Conservation (phyloP, 2,329 filamentous ascomycete species). For the Dendryphion nanum region DNA sequence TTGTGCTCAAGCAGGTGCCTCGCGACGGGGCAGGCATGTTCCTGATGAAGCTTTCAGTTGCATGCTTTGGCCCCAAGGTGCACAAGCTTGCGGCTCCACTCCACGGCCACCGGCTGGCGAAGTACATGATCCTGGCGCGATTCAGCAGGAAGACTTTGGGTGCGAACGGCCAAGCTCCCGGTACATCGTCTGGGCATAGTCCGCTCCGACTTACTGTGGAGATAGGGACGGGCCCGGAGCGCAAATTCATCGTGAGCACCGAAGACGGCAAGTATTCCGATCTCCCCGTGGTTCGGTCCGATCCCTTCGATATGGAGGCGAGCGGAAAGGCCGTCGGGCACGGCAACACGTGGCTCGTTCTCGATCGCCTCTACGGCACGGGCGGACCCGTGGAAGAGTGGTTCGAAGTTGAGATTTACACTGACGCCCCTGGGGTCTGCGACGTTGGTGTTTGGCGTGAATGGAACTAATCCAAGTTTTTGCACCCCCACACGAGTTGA, state of each 20-base stretch:
- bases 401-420: conserved; percentile 51
- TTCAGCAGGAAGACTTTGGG: conserved; percentile 35
- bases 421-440: conserved; percentile 45
- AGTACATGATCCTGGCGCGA: conserved; percentile 57
- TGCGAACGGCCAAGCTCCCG: conserved; percentile 28
- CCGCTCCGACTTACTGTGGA: conserved; percentile 72
- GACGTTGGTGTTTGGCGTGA: conserved; percentile 46
- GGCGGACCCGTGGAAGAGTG: conserved; percentile 47
- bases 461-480: conserved; percentile 30
- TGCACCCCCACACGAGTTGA: too few relatives aligned
- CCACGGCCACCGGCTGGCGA: conserved; percentile 55
- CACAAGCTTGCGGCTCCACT: conserved; percentile 57
- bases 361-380: conserved; percentile 72
- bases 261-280: conserved; percentile 75
- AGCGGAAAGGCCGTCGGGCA: conserved; percentile 31
- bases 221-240: conserved; percentile 68
- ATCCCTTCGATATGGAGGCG: conserved; percentile 73
- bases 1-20: conserved; percentile 60
- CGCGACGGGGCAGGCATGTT: conserved; percentile 75
- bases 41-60: conserved; percentile 56
- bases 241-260: conserved; percentile 63
- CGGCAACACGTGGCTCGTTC: conserved; percentile 72
- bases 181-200: too few relatives aligned
- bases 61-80: conserved; percentile 49
- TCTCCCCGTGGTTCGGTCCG: conserved; percentile 63